Percentiles rank a stretch among this genome's conserved stretches.
These are phyloP conservation scores for Lasiosphaeria miniovina DNA, from an alignment of 495 filamentous ascomycete species.

Conservation along the genomic window DNA sequence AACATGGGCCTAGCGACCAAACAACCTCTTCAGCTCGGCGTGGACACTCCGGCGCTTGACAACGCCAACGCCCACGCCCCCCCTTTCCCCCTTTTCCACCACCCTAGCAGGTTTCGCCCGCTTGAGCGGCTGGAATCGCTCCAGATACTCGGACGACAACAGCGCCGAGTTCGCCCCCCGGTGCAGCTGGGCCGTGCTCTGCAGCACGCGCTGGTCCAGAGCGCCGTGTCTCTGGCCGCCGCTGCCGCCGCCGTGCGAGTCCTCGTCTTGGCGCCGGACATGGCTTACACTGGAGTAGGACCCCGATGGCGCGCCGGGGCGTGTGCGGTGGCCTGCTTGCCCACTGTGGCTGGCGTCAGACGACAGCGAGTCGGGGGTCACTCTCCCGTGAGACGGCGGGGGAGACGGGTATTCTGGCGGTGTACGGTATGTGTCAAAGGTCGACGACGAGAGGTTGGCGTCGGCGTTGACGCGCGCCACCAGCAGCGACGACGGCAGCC, in stretches of 20 bases:
- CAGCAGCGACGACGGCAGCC: conserved; percentile 25
- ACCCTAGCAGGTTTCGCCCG: not conserved
- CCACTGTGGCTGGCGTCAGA: not conserved
- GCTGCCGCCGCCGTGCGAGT: not conserved
- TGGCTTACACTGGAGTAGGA: not conserved
- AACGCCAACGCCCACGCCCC: conserved; percentile 9
- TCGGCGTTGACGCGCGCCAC: conserved; percentile 1
- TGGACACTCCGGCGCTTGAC: conserved; percentile 28
- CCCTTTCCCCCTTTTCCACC: not conserved
- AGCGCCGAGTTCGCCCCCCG: conserved; percentile 1
- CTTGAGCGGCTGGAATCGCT: conserved; percentile 8
- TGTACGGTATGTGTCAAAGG: conserved; percentile 15
- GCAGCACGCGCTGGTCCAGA: not conserved
- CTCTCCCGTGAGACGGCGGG: conserved; percentile 3
- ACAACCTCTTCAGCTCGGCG: conserved; percentile 35
- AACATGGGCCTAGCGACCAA: conserved; percentile 17
- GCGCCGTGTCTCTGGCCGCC: too few relatives aligned
- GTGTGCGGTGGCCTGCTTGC: not conserved
- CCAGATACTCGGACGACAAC: conserved; percentile 14
- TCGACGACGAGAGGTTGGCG: conserved; percentile 12
- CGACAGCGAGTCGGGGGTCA: not conserved
- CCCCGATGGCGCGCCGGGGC: not conserved
- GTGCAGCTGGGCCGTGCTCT: not conserved
- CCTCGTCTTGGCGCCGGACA: not conserved
- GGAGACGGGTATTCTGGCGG: conserved; percentile 26